A percentile compares a stretch with the other conserved stretches of the same genome.
Conservation (phyloP, 305 asterid species). For the Solanum hybrid region DNA sequence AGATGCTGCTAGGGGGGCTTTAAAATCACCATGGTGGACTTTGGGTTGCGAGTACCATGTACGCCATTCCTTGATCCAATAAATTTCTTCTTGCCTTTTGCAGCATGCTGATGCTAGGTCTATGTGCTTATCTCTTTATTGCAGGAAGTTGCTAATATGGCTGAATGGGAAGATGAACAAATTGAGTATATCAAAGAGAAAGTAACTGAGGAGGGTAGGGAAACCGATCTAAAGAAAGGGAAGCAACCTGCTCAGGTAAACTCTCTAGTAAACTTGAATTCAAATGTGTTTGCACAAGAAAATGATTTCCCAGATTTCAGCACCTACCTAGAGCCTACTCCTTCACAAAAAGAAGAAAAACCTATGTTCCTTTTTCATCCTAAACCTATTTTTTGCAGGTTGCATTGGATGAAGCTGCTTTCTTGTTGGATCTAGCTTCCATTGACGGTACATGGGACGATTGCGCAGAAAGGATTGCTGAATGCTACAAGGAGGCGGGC, state of each 20-base stretch:
- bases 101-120: background rate
- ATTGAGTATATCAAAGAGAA: slow-evolving; percentile 85
- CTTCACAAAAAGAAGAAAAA: background rate
- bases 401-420: slow-evolving; percentile 91
- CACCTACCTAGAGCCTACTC: background rate
- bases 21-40: slow-evolving; percentile 99
- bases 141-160: slow-evolving; percentile 84
- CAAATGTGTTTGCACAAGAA: background rate
- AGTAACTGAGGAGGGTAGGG: slow-evolving; percentile 81
- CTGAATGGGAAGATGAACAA: slow-evolving; percentile 96
- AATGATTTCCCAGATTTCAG: background rate
- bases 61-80: background rate
- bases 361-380: background rate
- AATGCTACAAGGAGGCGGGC: slow-evolving; percentile 70
- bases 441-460: slow-evolving; percentile 90
- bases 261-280: background rate
- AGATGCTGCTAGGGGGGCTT: slow-evolving; percentile 92
- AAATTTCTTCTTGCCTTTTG: background rate
- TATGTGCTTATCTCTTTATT: background rate
- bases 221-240: slow-evolving; percentile 79
- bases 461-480: slow-evolving; percentile 50
- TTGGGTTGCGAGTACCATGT: slow-evolving; percentile 88
- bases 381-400: slow-evolving; percentile 30
- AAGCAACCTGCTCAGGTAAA: slow-evolving; percentile 85
- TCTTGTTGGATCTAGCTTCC: slow-evolving; percentile 85